Conservation (phyloP, 805 yeast species). For the Kockiozyma suomiensis region DNA sequence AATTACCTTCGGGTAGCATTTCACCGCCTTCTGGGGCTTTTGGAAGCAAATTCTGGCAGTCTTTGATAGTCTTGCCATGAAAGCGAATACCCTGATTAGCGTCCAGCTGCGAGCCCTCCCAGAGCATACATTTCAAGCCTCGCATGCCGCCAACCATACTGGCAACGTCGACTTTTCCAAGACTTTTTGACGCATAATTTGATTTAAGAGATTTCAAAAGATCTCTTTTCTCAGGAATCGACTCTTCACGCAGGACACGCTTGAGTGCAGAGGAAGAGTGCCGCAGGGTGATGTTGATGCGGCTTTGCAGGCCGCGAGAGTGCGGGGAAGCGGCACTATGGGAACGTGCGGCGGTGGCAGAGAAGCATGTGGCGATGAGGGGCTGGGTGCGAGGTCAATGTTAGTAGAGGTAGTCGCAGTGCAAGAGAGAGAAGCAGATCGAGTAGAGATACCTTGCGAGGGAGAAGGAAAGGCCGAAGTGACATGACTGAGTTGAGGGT, state of each 20-base stretch:
- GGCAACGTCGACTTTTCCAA: constrained; percentile 53
- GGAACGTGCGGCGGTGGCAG: not conserved
- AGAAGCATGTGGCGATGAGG: not conserved
- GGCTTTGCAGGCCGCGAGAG: constrained; percentile 1
- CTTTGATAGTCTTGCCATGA: constrained; percentile 75
- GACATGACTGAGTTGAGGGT: not conserved
- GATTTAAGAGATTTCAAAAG: constrained; percentile 48
- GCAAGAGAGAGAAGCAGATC: not conserved
- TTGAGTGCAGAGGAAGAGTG: constrained; percentile 40
- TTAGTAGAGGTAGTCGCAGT: not conserved
- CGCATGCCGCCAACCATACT: constrained; percentile 73
- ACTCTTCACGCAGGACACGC: constrained; percentile 41
- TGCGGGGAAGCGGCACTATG: constrained; percentile 9
- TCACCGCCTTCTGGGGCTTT: constrained; percentile 56
- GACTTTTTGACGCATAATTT: constrained; percentile 42
- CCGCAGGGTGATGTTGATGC: constrained; percentile 2
- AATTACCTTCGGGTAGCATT: constrained; percentile 65
- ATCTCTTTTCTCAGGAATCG: constrained; percentile 51
- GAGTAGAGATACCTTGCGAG: not conserved
- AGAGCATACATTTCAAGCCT: constrained; percentile 70
- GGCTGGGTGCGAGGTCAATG: not conserved
- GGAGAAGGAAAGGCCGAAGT: not conserved
- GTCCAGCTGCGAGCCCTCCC: constrained; percentile 81
- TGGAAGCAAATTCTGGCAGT: constrained; percentile 68
- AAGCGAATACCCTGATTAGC: constrained; percentile 76